Conservation (phyloP, 1,284 basidiomycete species). For the Earliella scabrosa region DNA sequence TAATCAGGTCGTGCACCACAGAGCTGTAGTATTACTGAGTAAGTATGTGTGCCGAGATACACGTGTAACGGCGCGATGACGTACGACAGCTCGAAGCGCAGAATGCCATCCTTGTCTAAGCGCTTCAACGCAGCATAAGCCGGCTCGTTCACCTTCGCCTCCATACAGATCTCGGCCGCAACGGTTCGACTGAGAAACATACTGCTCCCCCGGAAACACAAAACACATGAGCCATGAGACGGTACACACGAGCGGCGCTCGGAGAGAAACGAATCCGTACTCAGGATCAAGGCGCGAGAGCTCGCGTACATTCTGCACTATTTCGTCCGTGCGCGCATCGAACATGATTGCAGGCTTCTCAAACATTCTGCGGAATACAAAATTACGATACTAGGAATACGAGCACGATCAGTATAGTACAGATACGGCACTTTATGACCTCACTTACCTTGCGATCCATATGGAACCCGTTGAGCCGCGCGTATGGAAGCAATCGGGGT, state of each 20-base stretch:
- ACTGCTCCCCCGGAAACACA: conserved; percentile 38
- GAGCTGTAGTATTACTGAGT: conserved; percentile 38
- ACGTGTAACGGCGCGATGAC: conserved; percentile 27
- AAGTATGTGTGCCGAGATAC: conserved; percentile 4
- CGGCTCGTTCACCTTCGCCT: conserved; percentile 66
- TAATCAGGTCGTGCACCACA: conserved; percentile 62
- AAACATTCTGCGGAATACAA: conserved; percentile 82
- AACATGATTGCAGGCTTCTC: conserved; percentile 57
- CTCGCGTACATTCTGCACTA: conserved; percentile 68
- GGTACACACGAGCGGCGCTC: conserved; percentile 2
- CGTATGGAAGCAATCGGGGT: conserved; percentile 71
- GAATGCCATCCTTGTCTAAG: conserved; percentile 61
- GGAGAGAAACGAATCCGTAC: conserved; percentile 43
- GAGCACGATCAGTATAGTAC: conserved; percentile 8
- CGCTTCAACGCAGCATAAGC: conserved; percentile 69
- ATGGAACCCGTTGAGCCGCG: conserved; percentile 69
- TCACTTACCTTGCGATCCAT: conserved; percentile 71
- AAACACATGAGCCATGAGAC: conserved; percentile 20
- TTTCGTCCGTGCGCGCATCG: conserved; percentile 60
- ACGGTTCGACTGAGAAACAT: conserved; percentile 82
- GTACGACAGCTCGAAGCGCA: conserved; percentile 61
- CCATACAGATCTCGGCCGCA: conserved; percentile 79
- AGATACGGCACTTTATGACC: conserved; percentile 7
- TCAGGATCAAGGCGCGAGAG: conserved; percentile 66
- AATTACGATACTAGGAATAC: conserved; percentile 68